Evolutionary conservation across 176 grass and related monocot genomes (phyloP), one percentile per base, ranked within the genome.

Genomic region (Carex myosuroides): DNA sequence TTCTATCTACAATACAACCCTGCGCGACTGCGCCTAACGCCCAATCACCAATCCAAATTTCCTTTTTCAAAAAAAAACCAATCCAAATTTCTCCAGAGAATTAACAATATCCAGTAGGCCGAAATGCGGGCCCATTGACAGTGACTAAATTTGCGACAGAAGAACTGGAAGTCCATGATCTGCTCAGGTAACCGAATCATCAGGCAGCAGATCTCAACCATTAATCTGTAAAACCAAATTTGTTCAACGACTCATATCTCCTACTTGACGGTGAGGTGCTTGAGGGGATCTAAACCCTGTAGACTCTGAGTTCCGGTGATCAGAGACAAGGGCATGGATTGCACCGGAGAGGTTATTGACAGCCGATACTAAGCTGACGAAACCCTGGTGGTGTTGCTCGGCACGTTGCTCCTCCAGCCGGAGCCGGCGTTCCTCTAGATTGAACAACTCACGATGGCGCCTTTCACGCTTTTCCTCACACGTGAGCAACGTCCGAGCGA

Each of bases 401-500:
- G 91, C 90, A 52, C 91, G 93, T 86, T 94, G 83, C 88, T 95
- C 93, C 90, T 96, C 91, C 0, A 99, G 83, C 8, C 90, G 89
- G 29, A 99, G 91, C 48, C 91, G 88, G 8, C 97, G 97, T 83
- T 96, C 97, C 88, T 99, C 97, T 54, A 96, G 88, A 80, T 92
- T 84, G 55, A 99, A 85, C 54, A 99, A 35, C 80, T 99, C 97
- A 5, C 91, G 90, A 88, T 99, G 97, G 53, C 91, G 91, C 48
- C 84, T 91, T 88, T 99, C 93, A 56, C 93, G 87, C 88, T 94
- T 89, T 77, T 99, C 93, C 87, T 99, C 97, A 87, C 97, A 99
- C n/a, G 97, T 78, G 30, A 89, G 90, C 85, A 99, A 62, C 0
- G 97, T 99, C 14, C 90, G 86, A 54, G 97, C 88, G 20, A 99